phyloP scores from a whole-genome alignment of 2,329 filamentous ascomycete genomes.

The Sporothrix mexicana region DNA sequence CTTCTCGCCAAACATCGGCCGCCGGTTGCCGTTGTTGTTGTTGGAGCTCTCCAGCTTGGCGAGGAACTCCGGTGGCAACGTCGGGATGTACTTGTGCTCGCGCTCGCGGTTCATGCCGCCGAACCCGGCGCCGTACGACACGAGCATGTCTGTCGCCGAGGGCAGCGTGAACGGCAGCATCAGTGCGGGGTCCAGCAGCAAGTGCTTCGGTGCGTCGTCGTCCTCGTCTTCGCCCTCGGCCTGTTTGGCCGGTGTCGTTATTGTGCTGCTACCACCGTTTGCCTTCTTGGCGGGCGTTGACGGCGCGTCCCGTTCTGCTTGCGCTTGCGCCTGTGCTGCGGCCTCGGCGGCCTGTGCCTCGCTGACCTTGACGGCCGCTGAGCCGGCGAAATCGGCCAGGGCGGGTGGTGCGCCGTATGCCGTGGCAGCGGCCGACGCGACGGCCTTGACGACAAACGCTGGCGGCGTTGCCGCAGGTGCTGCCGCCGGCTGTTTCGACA shows the following conservation, averaged over 20 bases:
- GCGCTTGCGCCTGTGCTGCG: neutral
- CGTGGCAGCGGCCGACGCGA: conserved; percentile 7
- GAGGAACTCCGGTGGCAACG: conserved; percentile 90
- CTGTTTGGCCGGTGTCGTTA: conserved; percentile 53
- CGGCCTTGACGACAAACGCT: conserved; percentile 9
- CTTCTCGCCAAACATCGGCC: conserved; percentile 65
- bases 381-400: conserved; percentile 11
- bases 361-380: conserved; percentile 33
- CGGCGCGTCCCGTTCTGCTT: conserved; percentile 13
- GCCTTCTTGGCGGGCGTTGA: conserved; percentile 32
- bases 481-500: conserved; percentile 4
- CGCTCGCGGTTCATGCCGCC: conserved; percentile 90
- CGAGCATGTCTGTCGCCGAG: conserved; percentile 95
- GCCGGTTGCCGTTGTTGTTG: conserved; percentile 48
- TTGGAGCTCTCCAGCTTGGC: conserved; percentile 76
- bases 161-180: conserved; percentile 96
- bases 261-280: conserved; percentile 42
- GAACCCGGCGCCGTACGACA: conserved; percentile 93
- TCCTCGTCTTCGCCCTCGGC: conserved; percentile 60
- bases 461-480: neutral
- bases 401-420: conserved; percentile 13
- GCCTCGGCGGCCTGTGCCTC: neutral
- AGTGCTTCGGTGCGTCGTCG: conserved; percentile 72
- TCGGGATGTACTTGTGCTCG: conserved; percentile 94
- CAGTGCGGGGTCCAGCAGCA: conserved; percentile 85